Conservation (phyloP, 2,329 filamentous ascomycete genomes). For the Fusarium sp. region DNA sequence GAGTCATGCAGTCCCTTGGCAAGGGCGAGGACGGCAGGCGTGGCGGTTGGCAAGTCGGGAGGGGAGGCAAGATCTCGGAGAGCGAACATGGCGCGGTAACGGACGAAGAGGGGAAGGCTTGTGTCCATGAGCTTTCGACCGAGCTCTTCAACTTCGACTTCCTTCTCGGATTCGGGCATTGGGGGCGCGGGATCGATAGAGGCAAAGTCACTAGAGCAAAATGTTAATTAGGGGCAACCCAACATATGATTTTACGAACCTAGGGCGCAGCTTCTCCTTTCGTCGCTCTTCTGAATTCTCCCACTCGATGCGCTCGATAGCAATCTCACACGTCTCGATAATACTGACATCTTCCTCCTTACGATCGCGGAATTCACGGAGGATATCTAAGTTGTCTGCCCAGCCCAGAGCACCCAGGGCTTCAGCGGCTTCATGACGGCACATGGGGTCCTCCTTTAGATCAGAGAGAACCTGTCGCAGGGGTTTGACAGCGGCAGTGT, state of each 20-base stretch:
- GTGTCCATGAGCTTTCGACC: constrained; percentile 83
- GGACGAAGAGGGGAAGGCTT: constrained; percentile 82
- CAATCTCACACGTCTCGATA: constrained; percentile 96
- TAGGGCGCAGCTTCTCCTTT: constrained; percentile 81
- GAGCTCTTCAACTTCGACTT: constrained; percentile 81
- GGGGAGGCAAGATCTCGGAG: constrained; percentile 95
- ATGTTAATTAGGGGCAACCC: constrained; percentile 46
- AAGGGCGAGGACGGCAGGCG: constrained; percentile 86
- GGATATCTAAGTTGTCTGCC: constrained; percentile 75
- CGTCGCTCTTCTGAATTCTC: constrained; percentile 79
- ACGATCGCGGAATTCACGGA: constrained; percentile 80
- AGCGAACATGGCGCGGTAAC: constrained; percentile 98
- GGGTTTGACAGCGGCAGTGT: constrained; percentile 77
- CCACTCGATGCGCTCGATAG: constrained; percentile 94
- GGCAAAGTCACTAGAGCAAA: constrained; percentile 80
- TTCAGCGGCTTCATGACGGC: constrained; percentile 95
- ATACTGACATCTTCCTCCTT: constrained; percentile 81
- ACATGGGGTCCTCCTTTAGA: constrained; percentile 90
- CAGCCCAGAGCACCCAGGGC: constrained; percentile 90
- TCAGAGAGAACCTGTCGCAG: constrained; percentile 81
- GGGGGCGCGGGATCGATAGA: constrained; percentile 96
- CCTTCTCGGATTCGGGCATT: constrained; percentile 75
- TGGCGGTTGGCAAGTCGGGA: constrained; percentile 87
- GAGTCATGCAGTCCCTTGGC: constrained; percentile 86
- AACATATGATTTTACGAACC: constrained; percentile 62